A percentile compares a stretch with the other conserved stretches of the same genome.
These are phyloP conservation scores for Cercophora sp. DNA, from an alignment of 495 filamentous ascomycete genomes.

Conservation along the genomic window DNA sequence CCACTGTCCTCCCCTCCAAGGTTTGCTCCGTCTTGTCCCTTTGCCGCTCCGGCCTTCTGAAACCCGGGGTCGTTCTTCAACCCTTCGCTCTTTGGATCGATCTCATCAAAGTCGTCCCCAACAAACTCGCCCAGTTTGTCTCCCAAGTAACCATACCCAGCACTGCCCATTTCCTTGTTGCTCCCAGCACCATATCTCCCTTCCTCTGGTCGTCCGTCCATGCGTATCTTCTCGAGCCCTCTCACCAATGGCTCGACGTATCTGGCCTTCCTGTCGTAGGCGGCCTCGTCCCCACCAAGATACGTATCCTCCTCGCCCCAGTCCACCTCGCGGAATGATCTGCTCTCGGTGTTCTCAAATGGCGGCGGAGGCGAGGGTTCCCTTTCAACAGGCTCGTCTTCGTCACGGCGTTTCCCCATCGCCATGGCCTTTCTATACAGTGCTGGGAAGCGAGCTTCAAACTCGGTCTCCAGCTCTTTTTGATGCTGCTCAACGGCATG, in stretches of 20 bases:
- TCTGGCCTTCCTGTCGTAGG: slow-evolving; percentile 18
- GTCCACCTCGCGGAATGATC: slow-evolving; percentile 15
- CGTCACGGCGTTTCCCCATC: slow-evolving; percentile 18
- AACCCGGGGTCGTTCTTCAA: slow-evolving; percentile 23
- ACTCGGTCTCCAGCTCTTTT: slow-evolving; percentile 36
- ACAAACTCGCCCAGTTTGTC: slow-evolving; percentile 18
- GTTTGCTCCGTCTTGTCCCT: neutral
- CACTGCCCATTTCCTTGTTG: neutral
- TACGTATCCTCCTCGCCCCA: slow-evolving; percentile 7
- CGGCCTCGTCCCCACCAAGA: slow-evolving; percentile 11
- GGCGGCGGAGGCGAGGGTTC: slow-evolving; percentile 14
- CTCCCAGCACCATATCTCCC: neutral
- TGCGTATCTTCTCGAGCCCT: slow-evolving; percentile 29
- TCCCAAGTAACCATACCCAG: neutral
- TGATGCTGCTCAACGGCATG: slow-evolving; percentile 37
- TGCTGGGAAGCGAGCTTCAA: slow-evolving; percentile 31
- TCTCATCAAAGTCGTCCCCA: slow-evolving; percentile 30
- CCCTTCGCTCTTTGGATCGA: slow-evolving; percentile 29
- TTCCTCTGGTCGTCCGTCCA: slow-evolving; percentile 4
- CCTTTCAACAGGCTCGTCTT: neutral
- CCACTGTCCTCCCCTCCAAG: neutral
- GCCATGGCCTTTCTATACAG: slow-evolving; percentile 34
- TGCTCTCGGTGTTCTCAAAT: neutral
- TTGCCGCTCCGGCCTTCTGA: slow-evolving; percentile 18
- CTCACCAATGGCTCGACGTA: slow-evolving; percentile 25